These are phyloP conservation scores for Wallacemonas collosoma DNA, from an alignment of 208 protist species.

Conservation along the genomic window DNA sequence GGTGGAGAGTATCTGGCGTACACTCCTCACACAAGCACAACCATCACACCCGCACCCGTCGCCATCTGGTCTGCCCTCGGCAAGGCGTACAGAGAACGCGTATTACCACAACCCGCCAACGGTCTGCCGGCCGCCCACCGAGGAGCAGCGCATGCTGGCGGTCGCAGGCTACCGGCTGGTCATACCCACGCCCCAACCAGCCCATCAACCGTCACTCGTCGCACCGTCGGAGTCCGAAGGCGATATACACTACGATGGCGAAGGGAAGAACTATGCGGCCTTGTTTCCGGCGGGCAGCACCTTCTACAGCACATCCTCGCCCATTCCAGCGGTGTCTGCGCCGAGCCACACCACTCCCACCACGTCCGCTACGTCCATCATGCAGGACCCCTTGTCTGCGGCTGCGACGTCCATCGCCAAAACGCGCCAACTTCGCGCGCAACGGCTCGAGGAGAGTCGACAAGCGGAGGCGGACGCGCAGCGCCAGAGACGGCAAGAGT, in stretches of 20 bases:
- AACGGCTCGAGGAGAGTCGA: slow-evolving; percentile 17
- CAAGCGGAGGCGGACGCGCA: slow-evolving; percentile 1
- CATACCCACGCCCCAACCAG: background rate
- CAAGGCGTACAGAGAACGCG: background rate
- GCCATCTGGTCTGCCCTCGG: too few relatives aligned
- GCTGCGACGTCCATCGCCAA: slow-evolving; percentile 25
- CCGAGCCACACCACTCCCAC: background rate
- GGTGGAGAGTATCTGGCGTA: slow-evolving; percentile 9
- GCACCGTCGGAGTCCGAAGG: background rate
- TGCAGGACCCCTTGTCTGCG: background rate
- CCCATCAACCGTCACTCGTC: background rate
- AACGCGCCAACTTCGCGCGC: slow-evolving; percentile 25
- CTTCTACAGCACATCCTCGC: slow-evolving; percentile 8
- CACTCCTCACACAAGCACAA: too few relatives aligned
- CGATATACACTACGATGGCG: slow-evolving; percentile 3
- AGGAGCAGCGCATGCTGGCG: slow-evolving; percentile 43
- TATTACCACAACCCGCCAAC: slow-evolving; percentile 28
- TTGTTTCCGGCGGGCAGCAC: slow-evolving; percentile 13
- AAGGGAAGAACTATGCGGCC: slow-evolving; percentile 1
- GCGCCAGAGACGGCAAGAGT: slow-evolving; percentile 20
- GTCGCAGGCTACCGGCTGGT: slow-evolving; percentile 31
- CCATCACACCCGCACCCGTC: too few relatives aligned
- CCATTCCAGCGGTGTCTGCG: background rate
- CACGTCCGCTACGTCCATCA: background rate
- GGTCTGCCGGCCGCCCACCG: slow-evolving; percentile 42